Conservation (phyloP, 2,329 filamentous ascomycete genomes). For the Cucurbitaria berberidis region DNA sequence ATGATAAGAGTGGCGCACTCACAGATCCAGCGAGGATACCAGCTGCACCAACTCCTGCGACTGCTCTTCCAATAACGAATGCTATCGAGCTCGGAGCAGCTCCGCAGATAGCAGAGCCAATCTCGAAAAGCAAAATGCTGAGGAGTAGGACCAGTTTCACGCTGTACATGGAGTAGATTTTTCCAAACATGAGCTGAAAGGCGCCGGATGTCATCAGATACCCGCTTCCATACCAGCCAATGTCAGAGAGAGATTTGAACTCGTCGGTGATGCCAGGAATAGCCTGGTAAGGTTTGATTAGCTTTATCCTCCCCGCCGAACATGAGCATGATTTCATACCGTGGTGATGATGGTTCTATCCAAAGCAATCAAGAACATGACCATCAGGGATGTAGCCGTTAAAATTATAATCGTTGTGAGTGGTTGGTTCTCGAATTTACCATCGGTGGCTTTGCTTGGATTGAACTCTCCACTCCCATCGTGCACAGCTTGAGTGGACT, state of each 20-base stretch:
- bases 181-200: constrained; percentile 56
- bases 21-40: constrained; percentile 52
- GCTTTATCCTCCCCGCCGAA: not conserved
- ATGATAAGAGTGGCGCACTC: constrained; percentile 7
- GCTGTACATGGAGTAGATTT: constrained; percentile 53
- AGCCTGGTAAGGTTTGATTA: constrained; percentile 1
- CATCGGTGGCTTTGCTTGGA: not conserved
- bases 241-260: constrained; percentile 25
- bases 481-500: not conserved
- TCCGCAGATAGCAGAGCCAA: constrained; percentile 46
- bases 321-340: not conserved
- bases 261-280: constrained; percentile 28
- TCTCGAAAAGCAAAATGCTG: constrained; percentile 49
- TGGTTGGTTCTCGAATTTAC: not conserved
- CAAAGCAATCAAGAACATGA: not conserved
- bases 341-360: not conserved
- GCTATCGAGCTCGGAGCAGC: constrained; percentile 51
- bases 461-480: not conserved
- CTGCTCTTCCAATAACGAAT: constrained; percentile 55
- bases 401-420: not conserved
- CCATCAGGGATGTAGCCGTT: not conserved
- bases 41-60: constrained; percentile 54
- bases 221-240: constrained; percentile 32
- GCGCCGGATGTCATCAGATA: constrained; percentile 47
- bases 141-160: constrained; percentile 45